Evolutionary conservation across 495 filamentous ascomycete genomes (phyloP), one percentile per base, ranked within the genome.

Genomic region (Talaromyces nanjingensis): DNA sequence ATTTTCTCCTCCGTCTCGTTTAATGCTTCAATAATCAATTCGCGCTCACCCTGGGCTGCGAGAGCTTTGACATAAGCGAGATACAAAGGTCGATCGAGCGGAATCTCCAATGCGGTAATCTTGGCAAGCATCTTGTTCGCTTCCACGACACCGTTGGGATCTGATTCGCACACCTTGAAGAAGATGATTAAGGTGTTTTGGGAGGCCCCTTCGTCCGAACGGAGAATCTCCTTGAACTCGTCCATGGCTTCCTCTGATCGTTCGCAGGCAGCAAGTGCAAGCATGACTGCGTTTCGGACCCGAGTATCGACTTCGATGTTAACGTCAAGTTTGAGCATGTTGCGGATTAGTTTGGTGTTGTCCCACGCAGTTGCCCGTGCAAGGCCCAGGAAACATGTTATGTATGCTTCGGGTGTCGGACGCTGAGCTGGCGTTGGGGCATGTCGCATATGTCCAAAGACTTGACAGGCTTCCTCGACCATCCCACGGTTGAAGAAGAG

Each of bases 291-390:
- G 67, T 97, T 97, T 59, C 86, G 80, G 1, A 98, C 72, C 57
- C 76, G 77, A 2, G 93, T 97, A 70, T 86, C 87, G 16, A 88
- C 79, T 63, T 94, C 87, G 39, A 98, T 79, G 52, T 84, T 80
- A 8, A 86, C 77, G 74, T 98, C 94, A 65, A 98, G 86, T 74
- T 96, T 97, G 55, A 97, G 80, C 84, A 96, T 92, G 68, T 96
- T 96, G 71, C 96, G 89, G 16, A 96, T 82, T 42, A 87, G 82
- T 63, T 86, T 81, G 34, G 97, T 75, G 45, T 83, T 84, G 37
- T 90, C 87, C 3, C 74, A 62, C 65, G 96, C 88, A 0, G 77
- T 83, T 7, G 79, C 79, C 27, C 80, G 75, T 16, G 88, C 91
- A 16, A 96, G 79, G 3, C 93, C 93, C 54, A 87, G 83, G 66